Evolutionary conservation across 2,329 filamentous ascomycete genomes (phyloP).

Genomic region (Neurospora sp.): DNA sequence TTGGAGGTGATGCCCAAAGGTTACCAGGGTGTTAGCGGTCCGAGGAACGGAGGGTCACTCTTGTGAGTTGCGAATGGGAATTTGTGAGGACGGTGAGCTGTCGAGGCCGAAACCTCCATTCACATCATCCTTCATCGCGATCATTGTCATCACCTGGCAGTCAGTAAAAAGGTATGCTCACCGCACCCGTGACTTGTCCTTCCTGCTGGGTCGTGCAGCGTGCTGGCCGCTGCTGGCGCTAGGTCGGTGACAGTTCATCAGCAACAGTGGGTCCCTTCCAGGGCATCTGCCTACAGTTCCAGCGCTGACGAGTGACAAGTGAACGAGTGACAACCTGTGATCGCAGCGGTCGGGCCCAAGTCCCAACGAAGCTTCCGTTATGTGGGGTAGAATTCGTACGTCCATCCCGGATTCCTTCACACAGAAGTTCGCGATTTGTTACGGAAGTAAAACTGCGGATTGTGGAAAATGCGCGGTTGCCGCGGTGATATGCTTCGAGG

Average conservation of each 20-base stretch:
- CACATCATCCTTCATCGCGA: background rate
- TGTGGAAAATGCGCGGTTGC: background rate
- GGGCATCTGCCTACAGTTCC: too few relatives aligned
- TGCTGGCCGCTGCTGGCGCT: background rate
- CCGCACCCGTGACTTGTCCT: background rate
- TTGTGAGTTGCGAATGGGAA: too few relatives aligned
- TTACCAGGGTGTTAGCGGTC: too few relatives aligned
- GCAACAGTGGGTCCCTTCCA: too few relatives aligned
- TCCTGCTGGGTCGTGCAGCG: background rate
- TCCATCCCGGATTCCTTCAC: too few relatives aligned
- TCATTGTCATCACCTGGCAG: background rate
- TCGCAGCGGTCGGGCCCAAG: too few relatives aligned
- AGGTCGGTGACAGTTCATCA: too few relatives aligned
- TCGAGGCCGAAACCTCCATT: too few relatives aligned
- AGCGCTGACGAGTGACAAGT: too few relatives aligned
- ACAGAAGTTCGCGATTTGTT: background rate
- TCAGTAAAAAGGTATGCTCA: background rate
- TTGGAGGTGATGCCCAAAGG: background rate
- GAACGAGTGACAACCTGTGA: too few relatives aligned
- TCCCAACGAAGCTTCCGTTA: too few relatives aligned
- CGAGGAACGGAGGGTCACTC: background rate
- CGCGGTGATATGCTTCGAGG: background rate
- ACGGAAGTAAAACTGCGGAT: background rate
- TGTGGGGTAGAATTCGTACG: too few relatives aligned
- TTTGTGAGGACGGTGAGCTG: background rate